Base-by-base conservation (phyloP, 2,329 filamentous ascomycete species). In the Mycocentrospora acerina region DNA sequence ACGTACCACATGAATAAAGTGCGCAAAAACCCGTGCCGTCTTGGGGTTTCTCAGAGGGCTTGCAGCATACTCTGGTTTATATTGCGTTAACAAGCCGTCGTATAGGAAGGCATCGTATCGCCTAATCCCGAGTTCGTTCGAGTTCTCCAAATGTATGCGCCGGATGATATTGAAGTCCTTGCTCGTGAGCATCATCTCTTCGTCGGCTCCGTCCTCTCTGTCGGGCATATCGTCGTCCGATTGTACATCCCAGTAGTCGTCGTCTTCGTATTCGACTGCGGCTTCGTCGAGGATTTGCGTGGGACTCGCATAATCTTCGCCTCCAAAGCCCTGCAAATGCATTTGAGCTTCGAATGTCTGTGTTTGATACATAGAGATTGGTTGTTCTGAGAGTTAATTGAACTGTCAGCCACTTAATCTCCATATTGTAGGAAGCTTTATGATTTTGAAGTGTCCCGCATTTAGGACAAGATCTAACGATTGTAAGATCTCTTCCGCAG, bases 11-110 rank as follows among this genome's bases (percentile, higher is more conserved):
- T 89, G 86, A 31, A 97, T 82, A 64, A 96, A 97, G 67, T 97
- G 90, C 64, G 85, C 85, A 64, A 97, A 97, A 6, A 95, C 83
- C 19, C 84, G 79, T 11, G 88, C 85, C 9, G 88, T 91, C 48
- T 85, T 83, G 3, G 82, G 79, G 49, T 96, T 89, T 52, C 83
- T 87, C 18, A 96, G 71, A 22, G 93, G 90, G 26, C 71, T 77
- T 8, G 74, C 74, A 34, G 68, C 68, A 48, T 69, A 62, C 48
- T 77, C 73, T 2, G 71, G 63, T 24, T 62, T 64, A 44, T 77
- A 77, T 4, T 62, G 55, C 18, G 71, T 68, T 37, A 77, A 53
- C 24, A 73, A 68, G 5, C 72, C 72, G 9, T 67, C 63, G 40
- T 71, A 71, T n/a, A 75, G 56, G 46, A 75, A 75, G 2, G 69